Base-by-base conservation (phyloP, 2,329 filamentous ascomycete species). In the Pseudocercospora macadamiae region DNA sequence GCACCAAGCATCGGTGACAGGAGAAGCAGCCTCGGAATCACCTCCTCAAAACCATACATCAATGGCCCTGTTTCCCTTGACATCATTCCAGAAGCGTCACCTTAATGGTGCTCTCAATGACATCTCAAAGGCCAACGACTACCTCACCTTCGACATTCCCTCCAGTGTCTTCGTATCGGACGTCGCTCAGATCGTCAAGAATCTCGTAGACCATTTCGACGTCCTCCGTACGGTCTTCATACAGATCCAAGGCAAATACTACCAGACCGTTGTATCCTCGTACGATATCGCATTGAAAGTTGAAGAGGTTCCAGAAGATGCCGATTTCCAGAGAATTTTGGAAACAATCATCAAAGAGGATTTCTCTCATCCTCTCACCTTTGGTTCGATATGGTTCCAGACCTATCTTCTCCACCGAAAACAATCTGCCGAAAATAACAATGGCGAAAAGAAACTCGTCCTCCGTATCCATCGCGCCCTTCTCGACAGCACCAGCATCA, bases 121-220 rank as follows among this genome's bases (percentile, higher is more conserved):
- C 2, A n/a, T 37, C 28, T 47, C 44, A 23, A 30, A 45, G 18
- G 56, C 51, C 3, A 51, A 45, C 7, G 51, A 59, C n/a, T 59
- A 59, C 36, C 49, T 54, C 8, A 53, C 56, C 12, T 51, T 59
- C 51, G 56, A 59, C 36, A 12, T 59, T 6, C 51, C 51, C 18
- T 19, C 56, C 14, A 36, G 18, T 19, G 25, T 59, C 32, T 47
- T 47, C 42, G 10, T 47, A 18, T 47, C 42, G 19, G 21, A 47
- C 42, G 26, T 47, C 23, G 42, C 42, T 3, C 21, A 47, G 23
- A 47, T 47, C 42, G 42, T 47, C 21, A 23, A 47, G 19, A 59
- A 55, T 28, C 56, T 59, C 16, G 44, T 55, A n/a, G 21, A 54
- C 12, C 56, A 59, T 18, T 59, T 59, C 51, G 56, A 59, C 28